These are phyloP conservation scores for Cutaneotrichosporon sp. DNA, from an alignment of 1,284 basidiomycete species.

Conservation along the genomic window DNA sequence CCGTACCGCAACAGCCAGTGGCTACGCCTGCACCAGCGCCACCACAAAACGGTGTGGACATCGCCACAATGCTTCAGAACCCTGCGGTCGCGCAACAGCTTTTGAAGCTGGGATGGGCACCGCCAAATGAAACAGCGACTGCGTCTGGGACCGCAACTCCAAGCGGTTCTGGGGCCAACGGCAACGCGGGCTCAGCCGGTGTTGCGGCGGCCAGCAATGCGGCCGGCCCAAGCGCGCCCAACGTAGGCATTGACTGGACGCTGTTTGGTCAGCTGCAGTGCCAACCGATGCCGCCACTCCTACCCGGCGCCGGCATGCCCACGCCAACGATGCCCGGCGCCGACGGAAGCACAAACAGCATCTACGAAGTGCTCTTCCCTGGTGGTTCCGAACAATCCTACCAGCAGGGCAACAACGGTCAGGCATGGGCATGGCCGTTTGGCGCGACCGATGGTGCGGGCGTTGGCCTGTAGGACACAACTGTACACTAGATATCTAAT, in stretches of 20 bases:
- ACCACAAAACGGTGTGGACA: background rate
- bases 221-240: too few relatives aligned
- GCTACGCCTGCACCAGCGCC: background rate
- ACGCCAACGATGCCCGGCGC: background rate
- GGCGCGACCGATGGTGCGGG: background rate
- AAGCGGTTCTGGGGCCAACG: too few relatives aligned
- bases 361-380: conserved; percentile 13
- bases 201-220: too few relatives aligned
- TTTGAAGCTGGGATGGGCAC: conserved; percentile 18
- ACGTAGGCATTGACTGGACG: background rate
- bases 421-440: conserved; percentile 13
- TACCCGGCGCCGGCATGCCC: background rate
- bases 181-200: too few relatives aligned
- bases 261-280: conserved; percentile 1
- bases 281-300: background rate
- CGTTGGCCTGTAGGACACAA: background rate
- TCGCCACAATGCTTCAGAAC: conserved; percentile 15
- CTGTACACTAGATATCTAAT: too few relatives aligned
- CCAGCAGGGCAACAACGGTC: background rate
- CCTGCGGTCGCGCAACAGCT: conserved; percentile 17
- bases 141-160: too few relatives aligned
- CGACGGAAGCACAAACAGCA: background rate
- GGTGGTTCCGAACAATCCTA: conserved; percentile 1
- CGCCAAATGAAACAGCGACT: too few relatives aligned
- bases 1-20: background rate